phyloP scores from a whole-genome alignment of 2,329 filamentous ascomycete genomes.

The Bipolaris oryzae region DNA sequence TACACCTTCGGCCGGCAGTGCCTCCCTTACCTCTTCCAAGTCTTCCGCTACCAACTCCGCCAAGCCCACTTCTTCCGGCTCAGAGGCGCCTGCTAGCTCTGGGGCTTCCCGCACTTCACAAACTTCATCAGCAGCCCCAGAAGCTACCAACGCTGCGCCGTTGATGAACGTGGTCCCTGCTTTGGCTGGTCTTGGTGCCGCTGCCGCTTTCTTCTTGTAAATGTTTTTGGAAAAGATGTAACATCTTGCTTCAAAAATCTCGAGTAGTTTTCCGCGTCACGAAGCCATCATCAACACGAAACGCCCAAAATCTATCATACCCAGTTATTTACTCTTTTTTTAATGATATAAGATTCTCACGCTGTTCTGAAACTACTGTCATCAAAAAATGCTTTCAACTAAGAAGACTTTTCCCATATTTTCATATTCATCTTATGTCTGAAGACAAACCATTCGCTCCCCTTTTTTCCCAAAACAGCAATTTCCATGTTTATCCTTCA shows the following conservation, averaged over 20 bases:
- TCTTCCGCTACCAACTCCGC: not conserved
- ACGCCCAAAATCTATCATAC: not conserved
- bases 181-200: slow-evolving; percentile 38
- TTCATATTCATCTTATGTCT: too few relatives aligned
- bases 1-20: slow-evolving; percentile 21
- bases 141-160: slow-evolving; percentile 14
- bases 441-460: slow-evolving; percentile 28
- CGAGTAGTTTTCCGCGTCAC: not conserved
- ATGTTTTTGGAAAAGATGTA: not conserved
- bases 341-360: not conserved
- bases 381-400: too few relatives aligned
- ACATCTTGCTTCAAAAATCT: not conserved
- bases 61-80: slow-evolving; percentile 2
- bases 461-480: slow-evolving; percentile 41
- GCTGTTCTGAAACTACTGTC: too few relatives aligned
- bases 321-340: not conserved
- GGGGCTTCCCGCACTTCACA: slow-evolving; percentile 1
- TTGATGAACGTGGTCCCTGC: slow-evolving; percentile 30
- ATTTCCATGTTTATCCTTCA: slow-evolving; percentile 13
- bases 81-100: slow-evolving; percentile 2
- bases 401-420: too few relatives aligned
- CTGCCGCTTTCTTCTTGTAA: slow-evolving; percentile 34
- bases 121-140: not conserved
- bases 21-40: slow-evolving; percentile 13
- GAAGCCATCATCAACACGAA: not conserved